phyloP scores from a whole-genome alignment of 768 basidiomycete species.

The Coprinopsis sp. region DNA sequence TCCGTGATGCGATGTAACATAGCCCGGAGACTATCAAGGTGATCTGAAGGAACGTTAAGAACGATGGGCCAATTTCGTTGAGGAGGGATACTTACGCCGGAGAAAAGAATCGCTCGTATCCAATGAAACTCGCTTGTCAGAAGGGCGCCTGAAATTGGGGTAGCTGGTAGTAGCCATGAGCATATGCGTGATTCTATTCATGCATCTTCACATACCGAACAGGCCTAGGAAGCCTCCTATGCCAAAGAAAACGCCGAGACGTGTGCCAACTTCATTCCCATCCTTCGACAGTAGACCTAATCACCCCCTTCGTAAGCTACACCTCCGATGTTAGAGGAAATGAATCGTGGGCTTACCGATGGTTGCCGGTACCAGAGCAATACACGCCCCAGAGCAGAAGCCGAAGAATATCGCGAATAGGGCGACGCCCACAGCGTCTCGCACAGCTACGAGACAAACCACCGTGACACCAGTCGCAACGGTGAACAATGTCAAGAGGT shows the following conservation, averaged over 20 bases:
- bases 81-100: conserved; percentile 25
- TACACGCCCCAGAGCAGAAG: conserved; percentile 40
- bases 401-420: conserved; percentile 41
- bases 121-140: conserved; percentile 41
- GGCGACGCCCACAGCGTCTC: conserved; percentile 27
- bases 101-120: conserved; percentile 38
- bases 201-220: conserved; percentile 29
- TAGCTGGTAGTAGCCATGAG: conserved; percentile 21
- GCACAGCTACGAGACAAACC: conserved; percentile 38
- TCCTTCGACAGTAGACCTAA: conserved; percentile 33
- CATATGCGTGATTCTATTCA: too few relatives aligned
- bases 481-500: conserved; percentile 33
- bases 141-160: conserved; percentile 48
- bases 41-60: neutral
- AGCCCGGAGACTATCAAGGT: neutral
- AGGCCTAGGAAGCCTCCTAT: conserved; percentile 33
- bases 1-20: neutral
- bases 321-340: neutral
- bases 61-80: neutral
- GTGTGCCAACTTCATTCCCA: conserved; percentile 41
- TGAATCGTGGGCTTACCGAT: conserved; percentile 19
- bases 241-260: conserved; percentile 43
- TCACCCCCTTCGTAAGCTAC: neutral
- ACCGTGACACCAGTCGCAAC: conserved; percentile 31
- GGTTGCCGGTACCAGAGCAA: conserved; percentile 26